A percentile compares a stretch with the other conserved stretches of the same genome.
phyloP scores from a whole-genome alignment of 164 flowering plant genomes.

The Annona squamosa region DNA sequence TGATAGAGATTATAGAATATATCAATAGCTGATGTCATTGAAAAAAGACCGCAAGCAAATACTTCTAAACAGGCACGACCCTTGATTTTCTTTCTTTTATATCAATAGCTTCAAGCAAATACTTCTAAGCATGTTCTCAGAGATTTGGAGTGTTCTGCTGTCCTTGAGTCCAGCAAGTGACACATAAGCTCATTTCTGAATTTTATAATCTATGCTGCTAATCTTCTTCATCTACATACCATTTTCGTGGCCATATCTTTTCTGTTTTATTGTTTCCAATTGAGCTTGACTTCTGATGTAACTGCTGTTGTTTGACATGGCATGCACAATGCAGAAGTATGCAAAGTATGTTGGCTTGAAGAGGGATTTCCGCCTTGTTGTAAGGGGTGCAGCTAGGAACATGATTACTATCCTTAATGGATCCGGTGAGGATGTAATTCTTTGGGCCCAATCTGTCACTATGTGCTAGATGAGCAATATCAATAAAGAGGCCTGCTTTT shows the following conservation, averaged over 20 bases:
- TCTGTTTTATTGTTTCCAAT: neutral
- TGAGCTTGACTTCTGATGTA: neutral
- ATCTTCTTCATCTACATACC: neutral
- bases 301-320: slow-evolving; percentile 3
- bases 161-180: too few relatives aligned
- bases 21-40: too few relatives aligned
- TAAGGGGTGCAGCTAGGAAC: slow-evolving; percentile 95
- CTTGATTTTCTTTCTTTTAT: too few relatives aligned
- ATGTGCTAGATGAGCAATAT: neutral
- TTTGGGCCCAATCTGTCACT: neutral
- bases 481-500: neutral
- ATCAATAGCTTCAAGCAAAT: too few relatives aligned
- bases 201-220: neutral
- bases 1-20: too few relatives aligned
- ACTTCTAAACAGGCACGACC: too few relatives aligned
- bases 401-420: slow-evolving; percentile 86
- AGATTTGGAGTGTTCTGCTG: too few relatives aligned
- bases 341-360: slow-evolving; percentile 90
- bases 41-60: too few relatives aligned
- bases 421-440: slow-evolving; percentile 48
- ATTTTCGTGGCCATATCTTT: neutral
- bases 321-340: slow-evolving; percentile 59
- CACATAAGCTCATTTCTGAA: neutral
- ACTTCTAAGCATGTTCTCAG: too few relatives aligned
- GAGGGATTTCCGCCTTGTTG: slow-evolving; percentile 94